phyloP scores from a whole-genome alignment of 345 rosid genomes.

The Stellera chamaejasme region DNA sequence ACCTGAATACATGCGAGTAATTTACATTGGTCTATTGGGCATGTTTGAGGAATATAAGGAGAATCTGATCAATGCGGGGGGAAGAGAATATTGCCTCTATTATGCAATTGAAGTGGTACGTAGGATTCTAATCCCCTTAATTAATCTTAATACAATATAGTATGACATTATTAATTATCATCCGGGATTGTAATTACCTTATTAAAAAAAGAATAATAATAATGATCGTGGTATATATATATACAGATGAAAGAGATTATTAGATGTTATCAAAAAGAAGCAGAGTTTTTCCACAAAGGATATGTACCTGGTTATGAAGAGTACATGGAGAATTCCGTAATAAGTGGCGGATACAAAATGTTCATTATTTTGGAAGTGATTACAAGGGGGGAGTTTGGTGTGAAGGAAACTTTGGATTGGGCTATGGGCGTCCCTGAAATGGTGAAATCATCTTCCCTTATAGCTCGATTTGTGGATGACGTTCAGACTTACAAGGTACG shows the following conservation, averaged over 20 bases:
- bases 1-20: slow-evolving; percentile 24
- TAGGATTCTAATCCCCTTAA: not conserved
- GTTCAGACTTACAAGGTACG: not conserved
- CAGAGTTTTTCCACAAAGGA: slow-evolving; percentile 16
- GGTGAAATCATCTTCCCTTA: slow-evolving; percentile 3
- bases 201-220: no score
- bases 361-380: slow-evolving; percentile 8
- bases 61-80: slow-evolving; percentile 5
- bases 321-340: slow-evolving; percentile 16
- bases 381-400: slow-evolving; percentile 16
- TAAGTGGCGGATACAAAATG: slow-evolving; percentile 1
- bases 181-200: no score
- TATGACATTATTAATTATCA: not conserved
- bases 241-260: slow-evolving; percentile 19
- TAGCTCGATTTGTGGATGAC: slow-evolving; percentile 23
- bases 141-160: no score
- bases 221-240: not conserved
- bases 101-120: slow-evolving; percentile 26
- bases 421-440: not conserved
- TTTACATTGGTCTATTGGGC: slow-evolving; percentile 17
- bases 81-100: slow-evolving; percentile 10
- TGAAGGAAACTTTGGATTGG: slow-evolving; percentile 19
- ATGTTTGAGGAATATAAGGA: slow-evolving; percentile 18
- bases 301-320: slow-evolving; percentile 18
- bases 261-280: slow-evolving; percentile 12